These are phyloP conservation scores for Beauveria rudraprayagi DNA, from an alignment of 2,329 filamentous ascomycete genomes.

Conservation along the genomic window DNA sequence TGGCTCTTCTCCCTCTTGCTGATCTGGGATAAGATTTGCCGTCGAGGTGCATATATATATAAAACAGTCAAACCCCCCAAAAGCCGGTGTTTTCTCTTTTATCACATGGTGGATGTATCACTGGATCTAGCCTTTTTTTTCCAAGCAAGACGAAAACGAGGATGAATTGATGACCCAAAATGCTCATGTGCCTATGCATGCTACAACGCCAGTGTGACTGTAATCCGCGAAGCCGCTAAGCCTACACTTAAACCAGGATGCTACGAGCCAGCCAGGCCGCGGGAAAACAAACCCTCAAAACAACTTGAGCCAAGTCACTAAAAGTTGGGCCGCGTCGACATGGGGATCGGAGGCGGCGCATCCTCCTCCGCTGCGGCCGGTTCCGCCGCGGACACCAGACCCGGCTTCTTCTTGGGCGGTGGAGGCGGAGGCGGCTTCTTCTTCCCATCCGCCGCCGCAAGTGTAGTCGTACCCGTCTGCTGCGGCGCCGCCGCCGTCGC, in stretches of 20 bases:
- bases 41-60: background rate
- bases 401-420: constrained; percentile 44
- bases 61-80: background rate
- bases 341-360: constrained; percentile 43
- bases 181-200: background rate
- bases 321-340: constrained; percentile 42
- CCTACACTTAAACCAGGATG: background rate
- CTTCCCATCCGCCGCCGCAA: background rate
- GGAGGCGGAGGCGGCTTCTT: constrained; percentile 48
- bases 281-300: too few relatives aligned
- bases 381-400: constrained; percentile 18
- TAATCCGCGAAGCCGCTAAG: background rate
- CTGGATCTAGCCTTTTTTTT: constrained; percentile 3
- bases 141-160: background rate
- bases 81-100: background rate
- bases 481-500: background rate
- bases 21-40: background rate
- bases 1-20: background rate
- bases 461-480: background rate
- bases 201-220: background rate
- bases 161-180: constrained; percentile 9
- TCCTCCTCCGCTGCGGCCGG: constrained; percentile 22
- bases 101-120: background rate
- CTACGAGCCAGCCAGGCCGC: background rate
- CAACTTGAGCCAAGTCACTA: constrained; percentile 15